Evolutionary conservation across 305 asterid species (phyloP), one percentile per base, ranked within the genome.

Genomic region (Fraxinus paxiana): DNA sequence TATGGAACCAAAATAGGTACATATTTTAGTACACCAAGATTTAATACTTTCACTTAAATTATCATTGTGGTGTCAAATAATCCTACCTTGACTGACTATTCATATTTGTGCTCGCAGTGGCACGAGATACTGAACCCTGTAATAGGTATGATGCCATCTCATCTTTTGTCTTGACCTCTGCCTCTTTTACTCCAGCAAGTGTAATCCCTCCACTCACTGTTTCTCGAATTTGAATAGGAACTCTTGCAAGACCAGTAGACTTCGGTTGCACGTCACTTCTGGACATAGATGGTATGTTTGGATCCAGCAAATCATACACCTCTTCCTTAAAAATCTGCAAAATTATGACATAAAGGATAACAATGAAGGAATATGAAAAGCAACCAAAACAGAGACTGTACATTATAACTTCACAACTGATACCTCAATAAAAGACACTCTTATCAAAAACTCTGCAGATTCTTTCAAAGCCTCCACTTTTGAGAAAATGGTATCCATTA

Each of bases 31-130:
- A 63, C 34, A 9, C 71, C 34, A 63, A 22, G 33, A 26, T 63
- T 63, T 4, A 63, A 63, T 20, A 9, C 71, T 9, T 63, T 5
- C n/a, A 63, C 17, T 63, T 63, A 63, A 7, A 63, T 63, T 63
- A 63, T 24, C 31, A 63, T 24, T 22, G n/a, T 24, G 15, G 72
- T 63, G 72, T 63, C 17, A 26, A 61, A 43, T 46, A 17, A 26
- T 1, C 18, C 30, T 71, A 93, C 99, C 99, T 96, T 59, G 99
- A 96, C 79, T 96, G 97, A 72, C 96, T 91, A 77, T 96, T 96
- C 99, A 96, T 96, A 77, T 96, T 96, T 35, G 99, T 96, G 91
- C 99, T 96, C 75, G 90, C 99, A 7, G 99, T 96, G 43, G 99
- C 99, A 75, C 99, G 99, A 76, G 91, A 76, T 70, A 96, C 86